phyloP scores from a whole-genome alignment of 2,329 filamentous ascomycete species.

The Thielaviopsis musarum region DNA sequence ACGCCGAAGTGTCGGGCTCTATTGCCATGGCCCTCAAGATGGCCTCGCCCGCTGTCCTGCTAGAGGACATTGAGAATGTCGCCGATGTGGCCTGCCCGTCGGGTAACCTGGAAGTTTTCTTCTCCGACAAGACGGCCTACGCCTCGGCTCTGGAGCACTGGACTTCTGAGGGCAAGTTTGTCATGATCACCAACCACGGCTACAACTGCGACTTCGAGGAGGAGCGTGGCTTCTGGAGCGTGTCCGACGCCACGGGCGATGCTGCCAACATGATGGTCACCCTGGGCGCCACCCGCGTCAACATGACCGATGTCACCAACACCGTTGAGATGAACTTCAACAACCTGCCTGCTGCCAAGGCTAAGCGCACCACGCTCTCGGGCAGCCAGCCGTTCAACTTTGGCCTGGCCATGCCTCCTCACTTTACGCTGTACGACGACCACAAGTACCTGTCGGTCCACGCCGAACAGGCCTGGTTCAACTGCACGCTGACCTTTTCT shows the following conservation, averaged over 20 bases:
- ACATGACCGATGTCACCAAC: constrained; percentile 17
- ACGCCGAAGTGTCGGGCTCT: constrained; percentile 7
- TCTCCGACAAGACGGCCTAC: constrained; percentile 11
- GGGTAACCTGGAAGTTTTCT: constrained; percentile 12
- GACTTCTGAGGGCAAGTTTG: constrained; percentile 15
- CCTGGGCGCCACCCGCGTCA: constrained; percentile 19
- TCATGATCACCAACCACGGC: constrained; percentile 26
- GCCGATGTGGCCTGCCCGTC: constrained; percentile 9
- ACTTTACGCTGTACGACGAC: constrained; percentile 18
- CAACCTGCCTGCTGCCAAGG: constrained; percentile 14
- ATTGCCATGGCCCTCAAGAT: constrained; percentile 14
- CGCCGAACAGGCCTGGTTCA: constrained; percentile 20
- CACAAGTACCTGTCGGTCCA: constrained; percentile 19
- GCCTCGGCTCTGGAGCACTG: constrained; percentile 13
- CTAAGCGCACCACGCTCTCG: constrained; percentile 13
- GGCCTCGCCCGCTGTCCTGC: constrained; percentile 14
- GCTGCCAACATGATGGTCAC: constrained; percentile 17
- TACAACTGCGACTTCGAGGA: constrained; percentile 23
- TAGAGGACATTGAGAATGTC: constrained; percentile 12
- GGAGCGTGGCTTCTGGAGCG: constrained; percentile 24
- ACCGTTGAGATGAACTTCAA: constrained; percentile 15
- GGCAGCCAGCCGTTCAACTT: constrained; percentile 3
- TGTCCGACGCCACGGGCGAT: constrained; percentile 17
- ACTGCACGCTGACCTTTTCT: constrained; percentile 22
- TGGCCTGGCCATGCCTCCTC: constrained; percentile 13